Conservation (phyloP, 2,329 filamentous ascomycete species). For the Zasmidium cellare region DNA sequence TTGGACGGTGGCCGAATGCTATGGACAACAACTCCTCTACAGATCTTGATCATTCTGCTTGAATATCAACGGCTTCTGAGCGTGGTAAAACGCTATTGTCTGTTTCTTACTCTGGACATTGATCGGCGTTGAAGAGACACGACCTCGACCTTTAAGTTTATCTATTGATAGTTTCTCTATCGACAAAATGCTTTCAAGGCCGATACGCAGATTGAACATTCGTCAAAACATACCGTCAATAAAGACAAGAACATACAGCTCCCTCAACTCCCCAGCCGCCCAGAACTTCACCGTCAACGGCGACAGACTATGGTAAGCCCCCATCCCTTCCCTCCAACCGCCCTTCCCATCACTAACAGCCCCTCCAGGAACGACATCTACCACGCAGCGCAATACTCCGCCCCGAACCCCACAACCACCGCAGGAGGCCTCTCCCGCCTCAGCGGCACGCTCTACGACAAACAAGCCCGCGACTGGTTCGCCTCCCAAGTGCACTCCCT, state of each 20-base stretch:
- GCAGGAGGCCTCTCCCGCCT: slow-evolving; percentile 20
- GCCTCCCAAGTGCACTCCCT: slow-evolving; percentile 23
- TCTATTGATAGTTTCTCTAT: too few relatives aligned
- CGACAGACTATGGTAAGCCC: slow-evolving; percentile 15
- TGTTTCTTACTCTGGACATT: too few relatives aligned
- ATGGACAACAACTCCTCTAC: neutral
- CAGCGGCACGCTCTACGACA: slow-evolving; percentile 23
- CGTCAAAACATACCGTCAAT: too few relatives aligned
- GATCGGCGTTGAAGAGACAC: too few relatives aligned
- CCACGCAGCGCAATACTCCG: slow-evolving; percentile 21
- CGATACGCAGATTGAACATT: too few relatives aligned
- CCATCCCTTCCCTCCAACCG: neutral
- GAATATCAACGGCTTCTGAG: too few relatives aligned
- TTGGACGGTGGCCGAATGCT: neutral
- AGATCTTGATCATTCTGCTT: too few relatives aligned
- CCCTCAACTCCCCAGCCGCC: slow-evolving; percentile 4
- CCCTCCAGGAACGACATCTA: slow-evolving; percentile 16
- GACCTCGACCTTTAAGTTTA: too few relatives aligned
- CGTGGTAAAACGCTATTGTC: too few relatives aligned
- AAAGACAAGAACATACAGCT: slow-evolving; percentile 1
- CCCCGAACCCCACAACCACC: slow-evolving; percentile 14
- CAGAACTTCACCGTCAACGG: slow-evolving; percentile 14
- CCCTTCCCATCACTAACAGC: neutral
- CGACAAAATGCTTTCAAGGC: too few relatives aligned
- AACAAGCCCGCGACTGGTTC: slow-evolving; percentile 31